Conservation (phyloP, 106 monocot species). For the Dendrobium chrysotoxum region DNA sequence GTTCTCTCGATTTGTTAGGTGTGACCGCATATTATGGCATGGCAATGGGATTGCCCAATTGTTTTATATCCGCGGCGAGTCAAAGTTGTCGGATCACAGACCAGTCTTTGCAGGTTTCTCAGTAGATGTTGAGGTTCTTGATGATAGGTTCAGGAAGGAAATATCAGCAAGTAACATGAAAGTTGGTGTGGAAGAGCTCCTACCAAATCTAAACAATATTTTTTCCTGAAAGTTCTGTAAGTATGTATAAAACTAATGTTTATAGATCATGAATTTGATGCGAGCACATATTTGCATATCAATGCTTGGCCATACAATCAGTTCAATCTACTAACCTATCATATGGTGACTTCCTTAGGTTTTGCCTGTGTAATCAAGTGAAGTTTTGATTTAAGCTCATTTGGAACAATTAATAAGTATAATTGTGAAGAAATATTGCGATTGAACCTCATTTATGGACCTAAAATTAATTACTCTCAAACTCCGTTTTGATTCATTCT, state of each 20-base stretch:
- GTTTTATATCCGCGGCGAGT: slow-evolving; percentile 6
- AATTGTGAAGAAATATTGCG: no score
- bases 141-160: slow-evolving; percentile 28
- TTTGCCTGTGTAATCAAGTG: no score
- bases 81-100: slow-evolving; percentile 10
- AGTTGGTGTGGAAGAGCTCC: slow-evolving; percentile 53
- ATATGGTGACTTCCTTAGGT: no score
- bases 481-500: no score
- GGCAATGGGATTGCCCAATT: slow-evolving; percentile 4
- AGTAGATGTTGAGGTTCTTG: slow-evolving; percentile 39
- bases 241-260: neutral
- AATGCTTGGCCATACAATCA: no score
- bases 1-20: neutral
- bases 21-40: slow-evolving; percentile 11
- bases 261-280: neutral
- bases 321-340: no score
- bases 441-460: no score
- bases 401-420: no score
- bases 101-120: slow-evolving; percentile 6
- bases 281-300: neutral
- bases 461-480: no score
- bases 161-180: slow-evolving; percentile 38
- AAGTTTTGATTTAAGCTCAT: no score
- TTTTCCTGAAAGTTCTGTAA: neutral
- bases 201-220: slow-evolving; percentile 13